phyloP scores from a whole-genome alignment of 2,329 filamentous ascomycete species.

The Penicillium expansum region DNA sequence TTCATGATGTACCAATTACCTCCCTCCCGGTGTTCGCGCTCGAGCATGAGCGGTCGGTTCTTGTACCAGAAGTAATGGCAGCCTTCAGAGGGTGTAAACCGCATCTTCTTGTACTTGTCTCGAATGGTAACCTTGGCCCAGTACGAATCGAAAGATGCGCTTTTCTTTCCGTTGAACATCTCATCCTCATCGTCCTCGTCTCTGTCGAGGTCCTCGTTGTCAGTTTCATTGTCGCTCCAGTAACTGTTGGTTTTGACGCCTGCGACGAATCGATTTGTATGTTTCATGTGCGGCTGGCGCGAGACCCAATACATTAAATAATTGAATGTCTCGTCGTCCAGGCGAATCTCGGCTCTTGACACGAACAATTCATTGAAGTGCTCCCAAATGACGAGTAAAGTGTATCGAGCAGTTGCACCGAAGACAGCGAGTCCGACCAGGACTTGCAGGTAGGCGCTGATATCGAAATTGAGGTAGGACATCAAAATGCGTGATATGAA shows the following conservation, averaged over 20 bases:
- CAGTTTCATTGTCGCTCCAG: slow-evolving; percentile 21
- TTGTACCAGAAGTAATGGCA: slow-evolving; percentile 68
- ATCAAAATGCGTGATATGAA: slow-evolving; percentile 54
- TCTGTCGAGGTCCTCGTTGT: slow-evolving; percentile 21
- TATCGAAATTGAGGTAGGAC: slow-evolving; percentile 59
- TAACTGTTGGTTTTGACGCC: slow-evolving; percentile 56
- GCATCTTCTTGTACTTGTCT: slow-evolving; percentile 36
- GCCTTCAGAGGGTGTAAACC: slow-evolving; percentile 66
- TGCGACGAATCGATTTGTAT: slow-evolving; percentile 62
- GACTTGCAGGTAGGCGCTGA: slow-evolving; percentile 61
- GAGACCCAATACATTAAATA: slow-evolving; percentile 70
- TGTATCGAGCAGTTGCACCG: slow-evolving; percentile 54
- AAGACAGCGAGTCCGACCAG: slow-evolving; percentile 53
- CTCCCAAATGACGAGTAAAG: slow-evolving; percentile 48
- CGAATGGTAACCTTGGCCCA: slow-evolving; percentile 41
- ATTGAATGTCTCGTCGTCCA: slow-evolving; percentile 71
- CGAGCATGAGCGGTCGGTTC: slow-evolving; percentile 50
- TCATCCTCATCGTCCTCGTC: slow-evolving; percentile 25
- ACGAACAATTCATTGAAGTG: slow-evolving; percentile 57
- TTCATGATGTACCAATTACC: slow-evolving; percentile 19
- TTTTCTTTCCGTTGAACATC: slow-evolving; percentile 31
- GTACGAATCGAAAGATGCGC: slow-evolving; percentile 43
- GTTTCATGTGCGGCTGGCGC: slow-evolving; percentile 58
- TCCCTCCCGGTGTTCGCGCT: slow-evolving; percentile 26
- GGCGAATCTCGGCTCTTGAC: slow-evolving; percentile 64